Conservation (phyloP, 164 flowering plant genomes). For the Nelumbo lutea region DNA sequence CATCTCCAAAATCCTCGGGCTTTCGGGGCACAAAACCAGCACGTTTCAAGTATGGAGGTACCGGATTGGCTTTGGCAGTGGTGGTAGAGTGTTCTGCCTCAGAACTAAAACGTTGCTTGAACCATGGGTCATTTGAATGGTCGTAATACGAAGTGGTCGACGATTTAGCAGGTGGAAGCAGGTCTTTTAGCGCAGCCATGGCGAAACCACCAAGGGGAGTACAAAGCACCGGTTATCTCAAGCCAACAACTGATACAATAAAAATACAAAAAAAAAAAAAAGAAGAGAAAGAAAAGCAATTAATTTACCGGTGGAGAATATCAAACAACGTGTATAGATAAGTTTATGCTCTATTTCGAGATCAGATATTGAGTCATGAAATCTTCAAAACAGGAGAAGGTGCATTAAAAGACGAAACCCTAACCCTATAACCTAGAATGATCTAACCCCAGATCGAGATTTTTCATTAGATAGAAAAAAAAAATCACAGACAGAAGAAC, state of each 20-base stretch:
- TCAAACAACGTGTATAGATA: too few species aligned
- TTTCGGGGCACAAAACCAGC: conserved; percentile 68
- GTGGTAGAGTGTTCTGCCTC: conserved; percentile 33
- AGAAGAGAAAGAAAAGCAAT: too few species aligned
- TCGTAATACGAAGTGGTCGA: conserved; percentile 45
- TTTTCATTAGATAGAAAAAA: too few species aligned
- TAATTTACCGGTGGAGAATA: too few species aligned
- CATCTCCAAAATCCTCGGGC: conserved; percentile 86
- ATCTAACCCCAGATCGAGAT: too few species aligned
- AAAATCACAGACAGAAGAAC: too few species aligned
- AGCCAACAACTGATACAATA: background rate
- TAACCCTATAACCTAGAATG: too few species aligned
- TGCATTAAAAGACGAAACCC: too few species aligned
- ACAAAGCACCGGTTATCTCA: background rate
- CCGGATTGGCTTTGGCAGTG: conserved; percentile 31
- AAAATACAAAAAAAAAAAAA: background rate
- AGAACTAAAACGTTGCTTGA: conserved; percentile 52
- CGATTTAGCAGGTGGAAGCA: conserved; percentile 65
- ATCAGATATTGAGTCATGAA: too few species aligned
- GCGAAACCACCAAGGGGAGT: background rate
- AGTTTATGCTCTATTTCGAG: too few species aligned
- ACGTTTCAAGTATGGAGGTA: conserved; percentile 67
- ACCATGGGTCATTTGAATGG: conserved; percentile 83
- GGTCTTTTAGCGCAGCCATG: conserved; percentile 61
- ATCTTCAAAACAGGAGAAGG: too few species aligned